A percentile compares a stretch with the other conserved stretches of the same genome.
Evolutionary conservation across 73 alveolate species (phyloP).

Genomic region (Tetrahymena borealis): DNA sequence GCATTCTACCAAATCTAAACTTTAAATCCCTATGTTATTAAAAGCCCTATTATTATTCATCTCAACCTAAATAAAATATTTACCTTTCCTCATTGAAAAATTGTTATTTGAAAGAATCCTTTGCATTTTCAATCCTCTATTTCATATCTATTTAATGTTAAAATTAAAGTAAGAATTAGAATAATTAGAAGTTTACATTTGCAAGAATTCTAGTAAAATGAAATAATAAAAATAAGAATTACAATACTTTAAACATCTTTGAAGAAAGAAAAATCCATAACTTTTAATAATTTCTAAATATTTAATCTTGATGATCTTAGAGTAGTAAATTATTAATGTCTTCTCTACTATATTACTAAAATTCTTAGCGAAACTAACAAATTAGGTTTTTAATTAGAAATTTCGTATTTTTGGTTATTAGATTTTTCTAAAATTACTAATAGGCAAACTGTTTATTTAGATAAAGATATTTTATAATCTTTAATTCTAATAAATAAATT

Average conservation of each 20-base stretch:
- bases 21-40: background rate
- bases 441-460: no score
- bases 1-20: slow-evolving; percentile 10
- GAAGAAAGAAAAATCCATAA: background rate
- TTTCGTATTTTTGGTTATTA: no score
- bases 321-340: background rate
- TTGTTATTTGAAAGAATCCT: background rate
- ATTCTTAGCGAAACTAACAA: no score
- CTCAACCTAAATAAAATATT: background rate
- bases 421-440: no score
- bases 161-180: background rate
- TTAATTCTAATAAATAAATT: no score
- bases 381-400: no score
- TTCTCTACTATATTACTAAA: no score
- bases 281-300: background rate
- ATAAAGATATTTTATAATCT: no score
- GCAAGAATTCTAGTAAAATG: no score
- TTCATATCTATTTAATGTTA: background rate
- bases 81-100: background rate
- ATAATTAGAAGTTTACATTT: background rate
- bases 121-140: background rate
- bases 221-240: background rate
- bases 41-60: background rate
- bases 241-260: background rate
- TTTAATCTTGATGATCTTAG: background rate